Base-by-base conservation (phyloP, 148 eudicot genomes). In the Vaccinium darrowii region DNA sequence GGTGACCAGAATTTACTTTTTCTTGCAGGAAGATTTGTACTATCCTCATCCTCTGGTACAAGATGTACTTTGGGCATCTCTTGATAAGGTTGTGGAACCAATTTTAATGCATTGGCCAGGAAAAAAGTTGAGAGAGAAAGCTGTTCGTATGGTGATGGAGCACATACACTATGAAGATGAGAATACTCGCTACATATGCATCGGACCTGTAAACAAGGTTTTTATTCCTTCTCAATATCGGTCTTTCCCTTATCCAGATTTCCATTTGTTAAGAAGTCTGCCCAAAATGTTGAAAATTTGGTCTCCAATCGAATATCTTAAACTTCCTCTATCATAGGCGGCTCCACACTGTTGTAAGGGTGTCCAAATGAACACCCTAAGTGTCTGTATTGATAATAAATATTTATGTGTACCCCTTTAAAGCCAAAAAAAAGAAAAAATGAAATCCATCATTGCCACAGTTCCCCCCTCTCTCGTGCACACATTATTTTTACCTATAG, bases 91-190 rank as follows among this genome's bases (percentile, higher is more conserved):
- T 78, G 92, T 89, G 74, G 99, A 97, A 87, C 99, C 99, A 73
- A 50, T 97, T 84, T 84, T 97, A 77, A 85, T 90, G 94, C 91
- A 78, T 39, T 95, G 99, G 99, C 99, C 99, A 23, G 98, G 91
- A 30, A 94, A 93, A 79, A 95, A 86, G 86, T 86, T 97, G 85
- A 94, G 99, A 86, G 99, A 97, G 81, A 95, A 90, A 85, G 90
- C 99, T 72, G 92, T 97, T 84, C 85, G 90, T 77, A 88, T 89
- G 60, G 94, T 87, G 80, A 95, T 97, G 98, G 94, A 97, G 85
- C 98, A 97, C 89, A 89, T 97, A 87, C 99, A 97, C 84, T 97
- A 97, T 88, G 99, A 97, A 87, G 99, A 97, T 90, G 98, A 94
- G 89, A 97, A 95, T 87, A 97, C 98, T 86, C 92, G 96, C 27